Percentiles rank a stretch among this genome's conserved stretches.
These are phyloP conservation scores for Hypoxylon subgilvum DNA, from an alignment of 495 filamentous ascomycete genomes.

Conservation along the genomic window DNA sequence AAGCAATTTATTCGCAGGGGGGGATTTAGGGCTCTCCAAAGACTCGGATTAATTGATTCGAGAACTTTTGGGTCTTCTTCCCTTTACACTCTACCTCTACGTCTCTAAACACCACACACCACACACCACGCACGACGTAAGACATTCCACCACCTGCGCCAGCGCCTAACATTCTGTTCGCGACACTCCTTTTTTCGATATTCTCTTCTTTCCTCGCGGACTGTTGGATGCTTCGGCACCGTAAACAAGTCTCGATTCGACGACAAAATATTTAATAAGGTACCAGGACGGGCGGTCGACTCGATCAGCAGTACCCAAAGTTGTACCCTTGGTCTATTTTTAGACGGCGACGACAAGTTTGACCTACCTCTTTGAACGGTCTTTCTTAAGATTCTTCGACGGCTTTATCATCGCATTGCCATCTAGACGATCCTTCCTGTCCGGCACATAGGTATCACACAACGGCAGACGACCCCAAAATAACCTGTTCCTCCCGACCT, in stretches of 20 bases:
- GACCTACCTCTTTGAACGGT: slow-evolving; percentile 14
- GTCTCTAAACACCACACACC: background rate
- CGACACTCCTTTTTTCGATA: slow-evolving; percentile 23
- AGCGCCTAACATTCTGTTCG: slow-evolving; percentile 29
- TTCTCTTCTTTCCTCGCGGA: no score
- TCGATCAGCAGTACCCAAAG: background rate
- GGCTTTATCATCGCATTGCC: slow-evolving; percentile 24
- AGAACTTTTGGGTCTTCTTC: no score
- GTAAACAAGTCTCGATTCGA: background rate
- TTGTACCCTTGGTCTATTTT: background rate
- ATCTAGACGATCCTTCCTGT: background rate
- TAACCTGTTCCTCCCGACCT: slow-evolving; percentile 5
- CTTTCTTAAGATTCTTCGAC: background rate
- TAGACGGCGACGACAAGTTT: slow-evolving; percentile 1
- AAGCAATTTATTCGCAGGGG: no score
- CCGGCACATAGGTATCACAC: slow-evolving; percentile 1
- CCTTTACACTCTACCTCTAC: background rate
- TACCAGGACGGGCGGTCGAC: background rate
- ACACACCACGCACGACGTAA: no score
- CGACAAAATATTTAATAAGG: slow-evolving; percentile 19
- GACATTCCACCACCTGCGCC: slow-evolving; percentile 21
- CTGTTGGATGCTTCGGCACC: no score
- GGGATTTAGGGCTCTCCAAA: no score
- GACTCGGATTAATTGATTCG: background rate
- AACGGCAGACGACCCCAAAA: background rate